These are phyloP conservation scores for Penicillium subrubescens DNA, from an alignment of 495 filamentous ascomycete genomes.

Conservation along the genomic window DNA sequence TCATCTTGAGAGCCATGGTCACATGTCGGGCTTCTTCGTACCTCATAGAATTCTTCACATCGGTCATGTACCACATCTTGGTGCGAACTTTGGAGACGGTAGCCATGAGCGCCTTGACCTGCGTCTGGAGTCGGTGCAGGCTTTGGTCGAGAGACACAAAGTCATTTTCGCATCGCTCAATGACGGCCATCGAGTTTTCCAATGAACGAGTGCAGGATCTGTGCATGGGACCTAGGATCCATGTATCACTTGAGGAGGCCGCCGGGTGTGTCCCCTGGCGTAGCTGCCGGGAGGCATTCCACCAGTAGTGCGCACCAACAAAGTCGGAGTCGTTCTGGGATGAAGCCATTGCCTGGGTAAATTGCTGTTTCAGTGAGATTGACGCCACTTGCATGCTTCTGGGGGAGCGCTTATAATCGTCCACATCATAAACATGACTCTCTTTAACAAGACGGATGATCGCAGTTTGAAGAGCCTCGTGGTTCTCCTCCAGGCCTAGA, in stretches of 20 bases:
- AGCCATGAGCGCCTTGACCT: slow-evolving; percentile 37
- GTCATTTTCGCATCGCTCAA: slow-evolving; percentile 45
- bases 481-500: slow-evolving; percentile 75
- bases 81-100: slow-evolving; percentile 58
- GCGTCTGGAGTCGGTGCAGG: slow-evolving; percentile 39
- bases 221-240: slow-evolving; percentile 48
- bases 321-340: slow-evolving; percentile 46
- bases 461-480: slow-evolving; percentile 79
- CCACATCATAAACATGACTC: slow-evolving; percentile 58
- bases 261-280: slow-evolving; percentile 28
- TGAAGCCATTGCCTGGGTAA: slow-evolving; percentile 42
- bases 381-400: not conserved
- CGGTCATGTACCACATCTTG: slow-evolving; percentile 99
- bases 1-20: slow-evolving; percentile 87
- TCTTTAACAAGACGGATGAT: slow-evolving; percentile 81
- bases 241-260: slow-evolving; percentile 36
- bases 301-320: slow-evolving; percentile 53
- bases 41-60: slow-evolving; percentile 85
- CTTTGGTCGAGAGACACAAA: slow-evolving; percentile 42
- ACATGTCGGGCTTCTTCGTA: slow-evolving; percentile 91
- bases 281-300: slow-evolving; percentile 48
- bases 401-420: slow-evolving; percentile 17
- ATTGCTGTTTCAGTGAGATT: slow-evolving; percentile 40
- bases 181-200: slow-evolving; percentile 39
- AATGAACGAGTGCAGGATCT: slow-evolving; percentile 38